Base-by-base conservation (phyloP, 371 early-diverging fungal genomes). In the Chytridium lagenaria region DNA sequence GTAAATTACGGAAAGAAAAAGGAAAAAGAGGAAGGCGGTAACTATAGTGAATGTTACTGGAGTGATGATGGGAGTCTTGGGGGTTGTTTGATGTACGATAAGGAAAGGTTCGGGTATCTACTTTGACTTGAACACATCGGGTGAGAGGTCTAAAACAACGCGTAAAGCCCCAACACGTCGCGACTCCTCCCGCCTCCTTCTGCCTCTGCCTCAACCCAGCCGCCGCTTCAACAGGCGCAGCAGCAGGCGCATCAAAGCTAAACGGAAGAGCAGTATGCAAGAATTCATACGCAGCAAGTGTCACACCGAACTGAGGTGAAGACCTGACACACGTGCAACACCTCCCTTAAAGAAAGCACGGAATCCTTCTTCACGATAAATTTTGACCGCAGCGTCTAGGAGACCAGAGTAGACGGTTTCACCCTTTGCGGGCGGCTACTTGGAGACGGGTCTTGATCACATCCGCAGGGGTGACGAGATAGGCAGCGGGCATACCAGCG, bases 391-490 rank as follows among this genome's bases (percentile, higher is more conserved):
- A 28, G 95, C 95, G 80, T 97, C 96, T 1, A 81, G 40, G n/a
- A 98, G 91, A 59, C 98, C 98, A 10, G 76, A 86, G 84, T 95
- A 97, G 3, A 88, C 82, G 2, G 94, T 92, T 75, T 98, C 93
- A 51, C 98, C 98, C 67, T 91, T 89, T 22, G n/a, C 91, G 84
- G 16, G 95, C 92, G 64, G 94, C 95, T 30, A 97, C 98, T 82
- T 98, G 98, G 16, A 98, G 85, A 71, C 98, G 91, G 1, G 98
- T 98, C 85, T 98, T 98, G 87, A 98, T 97, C 22, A 98, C 98
- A 84, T 98, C 98, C 26, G 97, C n/a, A n/a, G 98, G 98, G 0
- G 99, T 98, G 50, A 96, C 95, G 49, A 97, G 89, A 78, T 96
- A 97, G 28, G 98, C 97, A 34, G 95, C 98, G 23, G 98, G 97